Percentiles rank a stretch among this genome's conserved stretches.
Conservation (phyloP, 805 yeast genomes). For the Tetrapisispora nanseiensis region DNA sequence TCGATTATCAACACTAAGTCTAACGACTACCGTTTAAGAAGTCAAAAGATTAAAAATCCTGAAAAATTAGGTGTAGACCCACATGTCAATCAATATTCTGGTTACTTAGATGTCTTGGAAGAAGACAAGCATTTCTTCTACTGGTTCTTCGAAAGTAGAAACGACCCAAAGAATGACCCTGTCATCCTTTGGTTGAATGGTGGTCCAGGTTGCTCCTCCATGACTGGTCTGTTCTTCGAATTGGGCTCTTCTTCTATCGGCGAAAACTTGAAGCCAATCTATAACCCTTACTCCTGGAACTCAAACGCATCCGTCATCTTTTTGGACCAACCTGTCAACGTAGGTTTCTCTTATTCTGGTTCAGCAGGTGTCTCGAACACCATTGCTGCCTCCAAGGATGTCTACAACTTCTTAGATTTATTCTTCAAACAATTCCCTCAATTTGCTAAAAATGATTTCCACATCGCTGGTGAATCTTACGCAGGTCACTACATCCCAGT, state of each 20-base stretch:
- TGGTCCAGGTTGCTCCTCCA: slow-evolving; percentile 92
- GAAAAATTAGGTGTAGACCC: slow-evolving; percentile 57
- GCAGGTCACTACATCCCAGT: slow-evolving; percentile 85
- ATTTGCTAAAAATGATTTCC: slow-evolving; percentile 51
- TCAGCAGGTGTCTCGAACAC: slow-evolving; percentile 54
- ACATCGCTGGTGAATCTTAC: slow-evolving; percentile 77
- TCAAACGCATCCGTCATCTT: slow-evolving; percentile 81
- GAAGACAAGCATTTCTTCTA: slow-evolving; percentile 76
- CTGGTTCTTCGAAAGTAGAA: slow-evolving; percentile 89
- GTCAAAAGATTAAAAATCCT: slow-evolving; percentile 19
- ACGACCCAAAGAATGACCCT: slow-evolving; percentile 80
- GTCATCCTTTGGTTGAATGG: slow-evolving; percentile 84
- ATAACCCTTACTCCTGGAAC: slow-evolving; percentile 87
- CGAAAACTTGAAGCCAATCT: slow-evolving; percentile 52
- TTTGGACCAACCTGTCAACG: slow-evolving; percentile 90
- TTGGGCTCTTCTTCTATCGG: slow-evolving; percentile 79
- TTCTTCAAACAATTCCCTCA: slow-evolving; percentile 81
- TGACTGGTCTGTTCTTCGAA: slow-evolving; percentile 85
- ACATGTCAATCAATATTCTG: slow-evolving; percentile 64
- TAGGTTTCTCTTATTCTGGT: slow-evolving; percentile 64
- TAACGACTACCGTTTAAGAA: slow-evolving; percentile 14
- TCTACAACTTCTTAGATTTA: slow-evolving; percentile 69
- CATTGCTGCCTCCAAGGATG: slow-evolving; percentile 79
- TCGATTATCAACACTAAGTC: slow-evolving; percentile 7
- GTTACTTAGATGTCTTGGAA: slow-evolving; percentile 68